A percentile compares a stretch with the other conserved stretches of the same genome.
These are phyloP conservation scores for Erysimum cheiri DNA, from an alignment of 441 rosid genomes.

Conservation along the genomic window DNA sequence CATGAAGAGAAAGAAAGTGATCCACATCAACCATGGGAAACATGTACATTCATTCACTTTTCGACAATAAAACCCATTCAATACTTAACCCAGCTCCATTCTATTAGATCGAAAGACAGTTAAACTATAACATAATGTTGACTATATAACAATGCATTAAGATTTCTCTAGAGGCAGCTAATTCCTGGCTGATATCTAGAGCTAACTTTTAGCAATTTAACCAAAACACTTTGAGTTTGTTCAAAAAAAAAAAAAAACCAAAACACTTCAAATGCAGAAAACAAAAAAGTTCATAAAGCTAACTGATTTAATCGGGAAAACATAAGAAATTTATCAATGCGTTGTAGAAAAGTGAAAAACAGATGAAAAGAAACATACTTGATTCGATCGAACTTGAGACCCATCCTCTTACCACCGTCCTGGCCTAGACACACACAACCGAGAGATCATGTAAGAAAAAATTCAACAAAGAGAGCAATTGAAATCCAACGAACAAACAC, in stretches of 20 bases:
- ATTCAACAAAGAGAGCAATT: slow-evolving; percentile 9
- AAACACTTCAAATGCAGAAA: slow-evolving; percentile 6
- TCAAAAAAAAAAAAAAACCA: no score
- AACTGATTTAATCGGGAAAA: neutral
- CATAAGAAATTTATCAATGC: neutral
- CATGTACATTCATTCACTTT: neutral
- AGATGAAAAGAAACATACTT: slow-evolving; percentile 53
- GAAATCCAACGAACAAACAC: neutral
- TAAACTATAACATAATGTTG: neutral
- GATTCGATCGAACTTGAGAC: slow-evolving; percentile 76
- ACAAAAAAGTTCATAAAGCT: neutral
- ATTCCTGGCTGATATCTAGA: neutral
- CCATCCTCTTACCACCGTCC: slow-evolving; percentile 87
- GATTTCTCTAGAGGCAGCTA: slow-evolving; percentile 8
- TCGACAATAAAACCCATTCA: neutral
- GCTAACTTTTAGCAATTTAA: slow-evolving; percentile 1
- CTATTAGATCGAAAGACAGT: neutral
- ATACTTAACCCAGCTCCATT: slow-evolving; percentile 3
- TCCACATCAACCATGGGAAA: slow-evolving; percentile 14
- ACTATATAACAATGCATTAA: slow-evolving; percentile 6
- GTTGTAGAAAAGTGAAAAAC: neutral
- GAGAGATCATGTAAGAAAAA: slow-evolving; percentile 2
- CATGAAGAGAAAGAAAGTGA: slow-evolving; percentile 16
- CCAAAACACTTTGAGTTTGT: neutral
- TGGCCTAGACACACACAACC: slow-evolving; percentile 53